Base-by-base conservation (phyloP, 306 rosid genomes). In the Gleditsia sinensis region DNA sequence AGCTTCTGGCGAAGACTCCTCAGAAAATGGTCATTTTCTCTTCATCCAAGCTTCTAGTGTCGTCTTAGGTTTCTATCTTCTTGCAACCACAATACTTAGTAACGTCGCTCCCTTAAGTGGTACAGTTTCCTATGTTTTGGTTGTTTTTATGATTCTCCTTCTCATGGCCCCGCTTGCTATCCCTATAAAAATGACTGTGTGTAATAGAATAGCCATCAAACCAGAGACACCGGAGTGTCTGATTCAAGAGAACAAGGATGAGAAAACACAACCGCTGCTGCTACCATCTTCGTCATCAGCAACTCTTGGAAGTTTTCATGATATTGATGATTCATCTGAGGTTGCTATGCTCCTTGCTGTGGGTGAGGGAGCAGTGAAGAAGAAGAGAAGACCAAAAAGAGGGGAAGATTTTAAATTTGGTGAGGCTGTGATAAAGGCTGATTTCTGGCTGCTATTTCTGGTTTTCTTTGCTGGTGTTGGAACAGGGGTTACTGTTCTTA, bases 301-400 rank as follows among this genome's bases (percentile, higher is more conserved):
- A 37, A 80, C 72, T 19, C 80, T 86, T 10, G 92, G 77, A 72
- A 83, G 87, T 54, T 91, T 62, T 28, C 27, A 34, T 56, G 96
- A 92, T 19, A 50, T 34, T 11, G 87, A 85, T 64, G 86, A 85
- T 39, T 72, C 73, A 4, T 82, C 88, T 23, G 97, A 92, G 43
- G 83, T 89, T 59, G 91, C 81, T 30, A 83, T 87, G 93, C 96
- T 92, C 83, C 96, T 92, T 28, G 96, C 96, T 7, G 90, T 69
- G 83, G 97, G 97, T 14, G 97, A 92, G 83, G 96, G 97, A 30
- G 97, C 96, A 14, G 84, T 92, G 49, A 86, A 80, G 76, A 89
- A 85, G 83, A 89, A 76, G 86, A 89, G 96, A 69, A 83, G 90
- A 83, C 97, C 97, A 3, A 89, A 78, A 76, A 72, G 97, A 80